Percentiles rank a stretch among this genome's conserved stretches.
phyloP scores from a whole-genome alignment of 352 stramenopile species.

The Phytophthora pisi region DNA sequence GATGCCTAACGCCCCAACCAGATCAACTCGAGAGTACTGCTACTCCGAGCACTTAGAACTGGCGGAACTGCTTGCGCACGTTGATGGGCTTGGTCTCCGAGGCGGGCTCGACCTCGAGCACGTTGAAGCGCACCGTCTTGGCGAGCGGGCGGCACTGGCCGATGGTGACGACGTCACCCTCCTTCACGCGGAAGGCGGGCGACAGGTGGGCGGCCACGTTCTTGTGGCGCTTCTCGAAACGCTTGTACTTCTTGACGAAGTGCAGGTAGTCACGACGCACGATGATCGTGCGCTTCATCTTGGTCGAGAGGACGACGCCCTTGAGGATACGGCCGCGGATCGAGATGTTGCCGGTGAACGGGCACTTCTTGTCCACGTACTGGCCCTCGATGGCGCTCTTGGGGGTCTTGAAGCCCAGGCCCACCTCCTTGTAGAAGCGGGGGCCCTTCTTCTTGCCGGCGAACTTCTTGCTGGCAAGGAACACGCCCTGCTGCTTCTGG shows the following conservation, averaged over 20 bases:
- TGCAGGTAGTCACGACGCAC: slow-evolving; percentile 99
- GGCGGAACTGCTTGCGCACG: slow-evolving; percentile 99
- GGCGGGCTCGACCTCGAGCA: slow-evolving; percentile 96
- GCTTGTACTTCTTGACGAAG: slow-evolving; percentile 99
- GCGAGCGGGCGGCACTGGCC: slow-evolving; percentile 99
- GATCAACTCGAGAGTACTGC: no score
- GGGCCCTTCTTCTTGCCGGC: slow-evolving; percentile 94
- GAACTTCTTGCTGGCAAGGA: slow-evolving; percentile 97
- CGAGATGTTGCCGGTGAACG: slow-evolving; percentile 99
- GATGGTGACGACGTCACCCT: slow-evolving; percentile 99
- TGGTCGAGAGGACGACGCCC: slow-evolving; percentile 98
- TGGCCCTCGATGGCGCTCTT: slow-evolving; percentile 94
- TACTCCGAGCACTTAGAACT: slow-evolving; percentile 90
- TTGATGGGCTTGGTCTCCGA: slow-evolving; percentile 96
- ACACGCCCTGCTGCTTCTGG: slow-evolving; percentile 99
- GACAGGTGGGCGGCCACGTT: slow-evolving; percentile 99
- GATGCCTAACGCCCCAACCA: no score
- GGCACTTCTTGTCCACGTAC: slow-evolving; percentile 99
- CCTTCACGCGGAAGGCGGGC: slow-evolving; percentile 98
- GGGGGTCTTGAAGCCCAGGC: slow-evolving; percentile 99
- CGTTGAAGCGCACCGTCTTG: slow-evolving; percentile 99
- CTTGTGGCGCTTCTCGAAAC: slow-evolving; percentile 99
- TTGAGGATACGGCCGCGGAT: slow-evolving; percentile 99
- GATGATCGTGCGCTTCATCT: slow-evolving; percentile 99
- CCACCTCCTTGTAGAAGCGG: slow-evolving; percentile 97